Percentiles rank a stretch among this genome's conserved stretches.
phyloP scores from a whole-genome alignment of 2,329 filamentous ascomycete species.

The Fusarium cicatricum region DNA sequence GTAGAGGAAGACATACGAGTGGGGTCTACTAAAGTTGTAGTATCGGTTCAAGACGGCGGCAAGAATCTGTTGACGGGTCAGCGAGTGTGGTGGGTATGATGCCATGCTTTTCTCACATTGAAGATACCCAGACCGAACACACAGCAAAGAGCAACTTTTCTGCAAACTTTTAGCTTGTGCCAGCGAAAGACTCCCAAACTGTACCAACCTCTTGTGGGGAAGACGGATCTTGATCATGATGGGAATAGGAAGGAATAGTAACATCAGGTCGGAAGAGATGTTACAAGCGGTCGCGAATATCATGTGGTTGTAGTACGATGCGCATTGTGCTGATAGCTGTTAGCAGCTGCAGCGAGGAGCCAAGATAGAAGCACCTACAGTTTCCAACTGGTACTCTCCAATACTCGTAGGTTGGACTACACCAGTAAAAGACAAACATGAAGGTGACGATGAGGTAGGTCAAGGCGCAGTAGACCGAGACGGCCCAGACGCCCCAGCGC shows the following conservation, averaged over 20 bases:
- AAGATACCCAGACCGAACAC: slow-evolving; percentile 66
- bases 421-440: slow-evolving; percentile 63
- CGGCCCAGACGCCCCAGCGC: slow-evolving; percentile 51
- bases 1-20: slow-evolving; percentile 63
- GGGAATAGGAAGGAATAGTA: slow-evolving; percentile 56
- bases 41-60: slow-evolving; percentile 68
- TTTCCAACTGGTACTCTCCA: slow-evolving; percentile 58
- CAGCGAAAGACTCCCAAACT: accelerated
- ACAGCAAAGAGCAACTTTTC: slow-evolving; percentile 61
- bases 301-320: slow-evolving; percentile 57
- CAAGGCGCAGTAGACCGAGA: slow-evolving; percentile 53
- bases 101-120: slow-evolving; percentile 38
- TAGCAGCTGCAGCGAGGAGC: neutral
- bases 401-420: slow-evolving; percentile 59
- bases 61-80: slow-evolving; percentile 54
- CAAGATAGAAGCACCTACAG: slow-evolving; percentile 28
- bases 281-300: slow-evolving; percentile 58
- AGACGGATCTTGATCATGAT: slow-evolving; percentile 53
- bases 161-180: slow-evolving; percentile 11
- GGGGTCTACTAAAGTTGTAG: slow-evolving; percentile 66
- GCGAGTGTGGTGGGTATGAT: neutral
- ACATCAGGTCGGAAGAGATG: slow-evolving; percentile 54
- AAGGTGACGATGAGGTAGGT: slow-evolving; percentile 59
- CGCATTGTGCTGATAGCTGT: slow-evolving; percentile 49
- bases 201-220: slow-evolving; percentile 41